phyloP scores from a whole-genome alignment of 805 yeast species.

The Nakazawaea siamensis region DNA sequence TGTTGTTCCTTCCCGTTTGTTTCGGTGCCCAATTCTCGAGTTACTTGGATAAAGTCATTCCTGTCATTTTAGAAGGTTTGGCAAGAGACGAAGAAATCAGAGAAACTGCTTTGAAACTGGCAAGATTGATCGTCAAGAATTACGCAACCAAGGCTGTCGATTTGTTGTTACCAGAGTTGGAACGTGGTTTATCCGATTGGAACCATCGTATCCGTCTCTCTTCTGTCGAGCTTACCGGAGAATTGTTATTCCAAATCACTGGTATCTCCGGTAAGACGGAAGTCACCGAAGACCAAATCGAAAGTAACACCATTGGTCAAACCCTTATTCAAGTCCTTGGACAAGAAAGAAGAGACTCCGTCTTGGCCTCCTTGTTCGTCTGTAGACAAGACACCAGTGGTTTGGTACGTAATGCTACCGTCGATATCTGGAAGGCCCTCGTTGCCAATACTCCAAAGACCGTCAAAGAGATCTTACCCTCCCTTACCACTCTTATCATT shows the following conservation, averaged over 20 bases:
- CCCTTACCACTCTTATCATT: slow-evolving; percentile 73
- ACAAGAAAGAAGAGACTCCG: slow-evolving; percentile 76
- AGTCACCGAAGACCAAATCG: neutral
- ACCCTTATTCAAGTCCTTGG: slow-evolving; percentile 77
- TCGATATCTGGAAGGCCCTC: slow-evolving; percentile 94
- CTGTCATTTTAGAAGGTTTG: slow-evolving; percentile 85
- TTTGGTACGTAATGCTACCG: slow-evolving; percentile 79
- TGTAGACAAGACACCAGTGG: slow-evolving; percentile 91
- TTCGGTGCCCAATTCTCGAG: slow-evolving; percentile 91
- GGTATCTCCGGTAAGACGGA: slow-evolving; percentile 73
- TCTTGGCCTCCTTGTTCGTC: slow-evolving; percentile 78
- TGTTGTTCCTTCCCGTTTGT: slow-evolving; percentile 87
- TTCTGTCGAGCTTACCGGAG: slow-evolving; percentile 94
- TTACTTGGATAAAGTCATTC: slow-evolving; percentile 74
- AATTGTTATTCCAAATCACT: slow-evolving; percentile 84
- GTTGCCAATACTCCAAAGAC: slow-evolving; percentile 95
- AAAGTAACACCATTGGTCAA: slow-evolving; percentile 41
- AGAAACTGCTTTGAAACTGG: slow-evolving; percentile 86
- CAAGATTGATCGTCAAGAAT: slow-evolving; percentile 82
- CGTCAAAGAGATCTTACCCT: slow-evolving; percentile 83
- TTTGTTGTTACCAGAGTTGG: slow-evolving; percentile 86
- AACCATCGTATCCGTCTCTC: slow-evolving; percentile 85
- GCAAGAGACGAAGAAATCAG: slow-evolving; percentile 83
- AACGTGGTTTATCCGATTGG: slow-evolving; percentile 75
- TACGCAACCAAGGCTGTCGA: slow-evolving; percentile 92